phyloP scores from a whole-genome alignment of 169 alveolate species.

The Eimeria zaria region DNA sequence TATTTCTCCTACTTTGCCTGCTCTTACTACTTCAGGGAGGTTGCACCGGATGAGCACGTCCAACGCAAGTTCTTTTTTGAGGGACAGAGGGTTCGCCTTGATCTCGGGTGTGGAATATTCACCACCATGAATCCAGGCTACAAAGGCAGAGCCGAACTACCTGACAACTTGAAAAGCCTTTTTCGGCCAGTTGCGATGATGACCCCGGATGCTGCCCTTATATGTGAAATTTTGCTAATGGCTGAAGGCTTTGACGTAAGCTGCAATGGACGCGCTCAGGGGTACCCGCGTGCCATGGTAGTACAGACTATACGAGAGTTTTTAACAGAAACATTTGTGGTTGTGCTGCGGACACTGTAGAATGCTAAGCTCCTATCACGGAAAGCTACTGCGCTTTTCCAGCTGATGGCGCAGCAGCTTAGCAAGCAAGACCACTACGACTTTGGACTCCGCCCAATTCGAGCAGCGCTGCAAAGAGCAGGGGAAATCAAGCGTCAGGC shows the following conservation, averaged over 20 bases:
- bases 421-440: conserved; percentile 97
- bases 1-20: neutral
- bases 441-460: conserved; percentile 98
- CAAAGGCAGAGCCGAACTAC: conserved; percentile 98
- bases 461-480: conserved; percentile 97
- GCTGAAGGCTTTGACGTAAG: conserved; percentile 97
- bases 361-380: conserved; percentile 96
- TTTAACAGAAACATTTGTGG: neutral
- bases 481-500: conserved; percentile 96
- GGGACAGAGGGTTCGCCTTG: conserved; percentile 95
- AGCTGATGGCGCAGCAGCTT: conserved; percentile 96
- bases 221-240: conserved; percentile 98
- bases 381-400: conserved; percentile 96
- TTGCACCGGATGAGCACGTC: conserved; percentile 83
- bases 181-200: conserved; percentile 99
- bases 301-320: neutral
- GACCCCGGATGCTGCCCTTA: conserved; percentile 98
- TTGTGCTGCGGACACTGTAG: conserved; percentile 73
- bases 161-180: conserved; percentile 98
- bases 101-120: conserved; percentile 98
- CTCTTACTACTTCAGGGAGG: conserved; percentile 16
- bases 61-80: conserved; percentile 94
- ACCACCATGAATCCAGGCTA: conserved; percentile 99
- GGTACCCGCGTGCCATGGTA: neutral
- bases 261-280: conserved; percentile 56